Evolutionary conservation across 2,329 filamentous ascomycete species (phyloP).

Genomic region (Chaetothyriales sp.): DNA sequence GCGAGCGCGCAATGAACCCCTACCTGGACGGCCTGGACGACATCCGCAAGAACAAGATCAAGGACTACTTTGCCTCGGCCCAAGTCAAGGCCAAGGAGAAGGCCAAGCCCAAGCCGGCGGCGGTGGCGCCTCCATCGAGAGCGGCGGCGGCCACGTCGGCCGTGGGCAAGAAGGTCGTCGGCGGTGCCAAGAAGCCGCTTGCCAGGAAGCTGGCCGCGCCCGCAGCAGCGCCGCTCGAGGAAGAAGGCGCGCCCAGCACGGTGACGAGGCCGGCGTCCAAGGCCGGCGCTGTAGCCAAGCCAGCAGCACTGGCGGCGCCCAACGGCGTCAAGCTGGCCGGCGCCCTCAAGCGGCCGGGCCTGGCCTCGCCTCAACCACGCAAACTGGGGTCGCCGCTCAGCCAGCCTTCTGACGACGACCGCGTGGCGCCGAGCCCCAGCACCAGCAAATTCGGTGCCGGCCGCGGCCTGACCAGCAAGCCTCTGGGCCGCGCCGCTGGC

Average conservation of each 20-base stretch:
- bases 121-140: slow-evolving; percentile 27
- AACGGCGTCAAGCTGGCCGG: slow-evolving; percentile 29
- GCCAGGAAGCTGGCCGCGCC: slow-evolving; percentile 37
- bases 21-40: slow-evolving; percentile 88
- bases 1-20: slow-evolving; percentile 86
- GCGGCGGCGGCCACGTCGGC: slow-evolving; percentile 43
- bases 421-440: slow-evolving; percentile 34
- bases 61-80: slow-evolving; percentile 72
- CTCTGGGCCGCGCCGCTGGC: slow-evolving; percentile 60
- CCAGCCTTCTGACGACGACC: slow-evolving; percentile 29
- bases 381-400: slow-evolving; percentile 30
- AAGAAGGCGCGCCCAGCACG: background rate
- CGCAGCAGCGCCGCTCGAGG: slow-evolving; percentile 36
- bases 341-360: slow-evolving; percentile 29
- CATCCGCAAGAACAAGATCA: slow-evolving; percentile 88
- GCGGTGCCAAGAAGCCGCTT: slow-evolving; percentile 39
- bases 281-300: slow-evolving; percentile 6
- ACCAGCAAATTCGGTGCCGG: slow-evolving; percentile 54
- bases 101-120: slow-evolving; percentile 48
- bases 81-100: slow-evolving; percentile 85
- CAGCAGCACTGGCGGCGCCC: slow-evolving; percentile 31
- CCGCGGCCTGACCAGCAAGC: slow-evolving; percentile 66
- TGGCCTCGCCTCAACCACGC: slow-evolving; percentile 27
- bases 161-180: slow-evolving; percentile 39
- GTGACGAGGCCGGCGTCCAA: slow-evolving; percentile 30